Evolutionary conservation across 352 stramenopile genomes (phyloP).

Genomic region (Phytophthora megakarya): DNA sequence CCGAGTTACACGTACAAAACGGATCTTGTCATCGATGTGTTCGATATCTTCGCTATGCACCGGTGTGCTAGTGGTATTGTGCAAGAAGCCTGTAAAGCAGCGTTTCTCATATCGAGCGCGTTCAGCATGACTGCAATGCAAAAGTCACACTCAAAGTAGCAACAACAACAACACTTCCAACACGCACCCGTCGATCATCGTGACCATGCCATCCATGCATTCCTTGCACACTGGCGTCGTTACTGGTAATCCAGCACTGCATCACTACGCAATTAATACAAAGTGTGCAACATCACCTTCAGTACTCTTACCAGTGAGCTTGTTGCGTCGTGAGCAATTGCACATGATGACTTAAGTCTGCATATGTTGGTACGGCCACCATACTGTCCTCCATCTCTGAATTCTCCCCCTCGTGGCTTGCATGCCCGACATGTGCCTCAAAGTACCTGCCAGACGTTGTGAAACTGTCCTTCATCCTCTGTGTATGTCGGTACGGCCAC

Average conservation of each 20-base stretch:
- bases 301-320: constrained; percentile 59
- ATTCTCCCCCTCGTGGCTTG: constrained; percentile 28
- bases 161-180: neutral
- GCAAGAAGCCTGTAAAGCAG: constrained; percentile 58
- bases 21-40: constrained; percentile 73
- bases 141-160: neutral
- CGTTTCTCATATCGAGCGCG: constrained; percentile 77
- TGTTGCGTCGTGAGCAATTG: constrained; percentile 72
- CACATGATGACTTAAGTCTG: constrained; percentile 76
- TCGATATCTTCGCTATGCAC: constrained; percentile 64
- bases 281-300: too few species aligned
- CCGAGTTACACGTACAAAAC: constrained; percentile 56
- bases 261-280: too few species aligned
- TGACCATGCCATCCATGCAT: constrained; percentile 76
- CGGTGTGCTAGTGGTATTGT: constrained; percentile 50
- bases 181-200: constrained; percentile 65
- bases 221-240: constrained; percentile 74
- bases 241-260: constrained; percentile 60
- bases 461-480: constrained; percentile 46
- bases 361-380: constrained; percentile 65
- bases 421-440: constrained; percentile 26
- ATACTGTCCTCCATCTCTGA: constrained; percentile 58
- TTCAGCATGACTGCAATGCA: constrained; percentile 54
- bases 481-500: constrained; percentile 68
- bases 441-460: constrained; percentile 25